A percentile compares a stretch with the other conserved stretches of the same genome.
These are phyloP conservation scores for Coffea canephora DNA, from an alignment of 257 asterid species.

Conservation along the genomic window DNA sequence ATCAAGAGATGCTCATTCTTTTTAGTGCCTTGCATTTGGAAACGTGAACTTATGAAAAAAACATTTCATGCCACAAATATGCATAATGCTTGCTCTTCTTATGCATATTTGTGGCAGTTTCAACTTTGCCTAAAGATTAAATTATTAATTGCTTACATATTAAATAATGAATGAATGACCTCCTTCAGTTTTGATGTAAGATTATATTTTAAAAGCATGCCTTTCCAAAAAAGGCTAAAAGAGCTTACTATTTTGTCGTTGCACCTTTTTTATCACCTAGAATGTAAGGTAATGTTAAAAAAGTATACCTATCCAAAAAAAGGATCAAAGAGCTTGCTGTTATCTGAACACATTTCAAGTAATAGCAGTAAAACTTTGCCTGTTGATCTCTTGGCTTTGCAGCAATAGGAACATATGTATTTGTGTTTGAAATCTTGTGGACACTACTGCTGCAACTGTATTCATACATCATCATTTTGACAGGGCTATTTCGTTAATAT, in stretches of 20 bases:
- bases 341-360: no score
- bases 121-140: neutral
- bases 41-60: no score
- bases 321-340: no score
- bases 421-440: neutral
- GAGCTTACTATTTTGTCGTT: neutral
- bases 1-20: no score
- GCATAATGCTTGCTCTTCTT: neutral
- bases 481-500: neutral
- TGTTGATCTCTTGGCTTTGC: no score
- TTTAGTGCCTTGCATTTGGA: no score
- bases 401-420: no score
- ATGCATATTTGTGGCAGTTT: neutral
- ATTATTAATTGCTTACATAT: neutral
- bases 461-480: neutral
- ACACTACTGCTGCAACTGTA: neutral
- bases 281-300: no score
- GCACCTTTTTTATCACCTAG: neutral
- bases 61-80: no score
- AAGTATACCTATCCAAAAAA: no score
- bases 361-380: no score
- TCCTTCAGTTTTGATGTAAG: neutral
- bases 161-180: neutral
- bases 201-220: neutral
- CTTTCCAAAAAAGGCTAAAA: neutral